phyloP scores from a whole-genome alignment of 2,329 filamentous ascomycete species.

The Aspergillus brunneoviolaceus region DNA sequence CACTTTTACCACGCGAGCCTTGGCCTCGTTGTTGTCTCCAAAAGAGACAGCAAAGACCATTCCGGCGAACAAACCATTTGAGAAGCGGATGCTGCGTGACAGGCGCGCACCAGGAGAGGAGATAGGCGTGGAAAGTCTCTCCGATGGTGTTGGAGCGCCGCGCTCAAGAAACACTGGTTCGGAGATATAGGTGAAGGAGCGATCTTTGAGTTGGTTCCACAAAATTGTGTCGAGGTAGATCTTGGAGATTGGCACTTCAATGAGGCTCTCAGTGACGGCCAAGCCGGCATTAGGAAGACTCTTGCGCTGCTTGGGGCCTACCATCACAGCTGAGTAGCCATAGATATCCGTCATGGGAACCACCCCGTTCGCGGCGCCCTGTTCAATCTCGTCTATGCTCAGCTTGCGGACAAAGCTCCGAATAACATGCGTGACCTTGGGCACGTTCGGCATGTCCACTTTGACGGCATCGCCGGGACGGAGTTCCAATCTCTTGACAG shows the following conservation, averaged over 20 bases:
- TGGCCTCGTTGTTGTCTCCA: slow-evolving; percentile 55
- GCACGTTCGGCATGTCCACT: slow-evolving; percentile 43
- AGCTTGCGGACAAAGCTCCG: slow-evolving; percentile 42
- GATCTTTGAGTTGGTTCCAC: slow-evolving; percentile 47
- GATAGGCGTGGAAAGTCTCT: slow-evolving; percentile 40
- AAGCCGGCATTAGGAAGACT: slow-evolving; percentile 37
- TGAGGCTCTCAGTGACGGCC: slow-evolving; percentile 29
- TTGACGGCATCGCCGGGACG: slow-evolving; percentile 48
- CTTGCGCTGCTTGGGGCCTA: slow-evolving; percentile 45
- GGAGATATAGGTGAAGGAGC: slow-evolving; percentile 34
- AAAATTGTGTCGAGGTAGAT: slow-evolving; percentile 49
- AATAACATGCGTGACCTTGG: slow-evolving; percentile 46
- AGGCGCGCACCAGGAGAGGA: slow-evolving; percentile 52
- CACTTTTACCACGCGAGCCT: slow-evolving; percentile 57
- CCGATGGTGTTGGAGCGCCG: slow-evolving; percentile 38
- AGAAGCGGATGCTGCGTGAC: slow-evolving; percentile 40
- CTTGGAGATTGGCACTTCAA: slow-evolving; percentile 44
- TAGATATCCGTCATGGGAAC: slow-evolving; percentile 43
- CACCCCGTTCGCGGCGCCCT: slow-evolving; percentile 24
- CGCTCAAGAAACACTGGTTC: slow-evolving; percentile 19
- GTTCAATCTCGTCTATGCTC: slow-evolving; percentile 26
- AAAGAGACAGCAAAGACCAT: slow-evolving; percentile 91
- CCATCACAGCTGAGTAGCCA: slow-evolving; percentile 42
- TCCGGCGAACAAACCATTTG: slow-evolving; percentile 62
- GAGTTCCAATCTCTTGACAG: slow-evolving; percentile 47